A percentile compares a stretch with the other conserved stretches of the same genome.
These are phyloP conservation scores for Vigna angularis DNA, from an alignment of 306 rosid species.

Conservation along the genomic window DNA sequence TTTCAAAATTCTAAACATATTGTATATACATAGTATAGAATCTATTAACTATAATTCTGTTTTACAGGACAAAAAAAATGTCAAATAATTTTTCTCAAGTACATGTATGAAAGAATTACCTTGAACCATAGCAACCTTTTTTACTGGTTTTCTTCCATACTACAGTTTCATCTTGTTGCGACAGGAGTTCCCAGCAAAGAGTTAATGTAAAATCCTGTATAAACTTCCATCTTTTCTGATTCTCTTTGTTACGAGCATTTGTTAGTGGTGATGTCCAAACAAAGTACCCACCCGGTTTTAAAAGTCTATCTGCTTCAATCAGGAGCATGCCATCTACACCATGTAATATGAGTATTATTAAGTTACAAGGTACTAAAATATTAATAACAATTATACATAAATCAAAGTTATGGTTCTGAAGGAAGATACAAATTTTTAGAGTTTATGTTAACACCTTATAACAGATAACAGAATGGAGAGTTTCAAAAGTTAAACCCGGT, in stretches of 20 bases:
- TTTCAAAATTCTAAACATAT: constrained; percentile 17
- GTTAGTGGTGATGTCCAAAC: constrained; percentile 92
- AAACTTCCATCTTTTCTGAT: constrained; percentile 79
- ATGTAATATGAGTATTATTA: constrained; percentile 38
- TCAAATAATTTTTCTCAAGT: constrained; percentile 20
- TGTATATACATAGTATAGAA: constrained; percentile 34
- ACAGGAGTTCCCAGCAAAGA: constrained; percentile 93
- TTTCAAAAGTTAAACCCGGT: background rate
- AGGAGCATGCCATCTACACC: constrained; percentile 79
- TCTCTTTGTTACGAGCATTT: constrained; percentile 80
- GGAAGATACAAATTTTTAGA: background rate
- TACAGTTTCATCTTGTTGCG: constrained; percentile 97
- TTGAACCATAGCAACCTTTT: constrained; percentile 75
- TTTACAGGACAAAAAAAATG: background rate
- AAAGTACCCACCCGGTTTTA: constrained; percentile 98
- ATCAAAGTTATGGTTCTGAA: constrained; percentile 7
- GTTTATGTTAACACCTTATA: background rate
- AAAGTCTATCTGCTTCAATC: constrained; percentile 93
- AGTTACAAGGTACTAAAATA: constrained; percentile 20
- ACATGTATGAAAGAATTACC: constrained; percentile 58
- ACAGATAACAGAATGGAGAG: constrained; percentile 10
- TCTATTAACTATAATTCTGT: constrained; percentile 21
- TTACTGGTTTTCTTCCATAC: constrained; percentile 93
- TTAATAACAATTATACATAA: background rate
- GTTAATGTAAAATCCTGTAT: constrained; percentile 67